Base-by-base conservation (phyloP, 805 yeast species). In the Ogataea philodendri region DNA sequence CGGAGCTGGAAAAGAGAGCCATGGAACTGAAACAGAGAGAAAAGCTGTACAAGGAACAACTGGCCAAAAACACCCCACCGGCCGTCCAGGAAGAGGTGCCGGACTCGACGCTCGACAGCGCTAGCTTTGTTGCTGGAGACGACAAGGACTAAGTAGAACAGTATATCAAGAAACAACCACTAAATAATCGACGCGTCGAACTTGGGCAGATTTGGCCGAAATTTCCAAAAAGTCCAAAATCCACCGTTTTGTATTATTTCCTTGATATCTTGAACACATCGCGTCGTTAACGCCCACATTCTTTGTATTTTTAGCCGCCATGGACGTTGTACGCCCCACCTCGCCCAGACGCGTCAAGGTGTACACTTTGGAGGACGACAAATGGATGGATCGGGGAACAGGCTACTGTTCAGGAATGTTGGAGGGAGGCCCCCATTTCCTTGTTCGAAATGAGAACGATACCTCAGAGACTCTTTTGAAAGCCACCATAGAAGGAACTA, bases 371-470 rank as follows among this genome's bases (percentile, higher is more conserved):
- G 79, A 77, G 24, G 82, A 84, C 18, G 89, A 82, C 31, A 81
- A 76, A 49, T 90, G 98, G 98, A 67, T 77, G 24, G 97, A 90
- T 54, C 76, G 82, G 30, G 97, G 97, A 13, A 88, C 97, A 0
- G 97, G 98, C 0, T 82, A 75, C 55, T 87, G 96, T 52, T 70
- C 74, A 32, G 97, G 97, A 6, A 81, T 78, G 45, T 49, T 81
- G 9, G 69, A 66, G 45, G 34, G 55, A 15, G 52, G 52, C 5
- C 86, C 95, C 3, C 77, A 65, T 49, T 73, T 89, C 37, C 56
- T 81, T 11, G 97, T 90, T 9, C 68, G 77, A 36, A 80, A 81
- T 58, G 96, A 88, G 55, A 64, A 71, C 18, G 70, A 81, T 41
- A 65, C 76, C 5, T 63, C 68, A 2, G 78, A 80, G 18, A 63